Conservation (phyloP, 1,139 yeast species). For the Saccharomyces hybrid region DNA sequence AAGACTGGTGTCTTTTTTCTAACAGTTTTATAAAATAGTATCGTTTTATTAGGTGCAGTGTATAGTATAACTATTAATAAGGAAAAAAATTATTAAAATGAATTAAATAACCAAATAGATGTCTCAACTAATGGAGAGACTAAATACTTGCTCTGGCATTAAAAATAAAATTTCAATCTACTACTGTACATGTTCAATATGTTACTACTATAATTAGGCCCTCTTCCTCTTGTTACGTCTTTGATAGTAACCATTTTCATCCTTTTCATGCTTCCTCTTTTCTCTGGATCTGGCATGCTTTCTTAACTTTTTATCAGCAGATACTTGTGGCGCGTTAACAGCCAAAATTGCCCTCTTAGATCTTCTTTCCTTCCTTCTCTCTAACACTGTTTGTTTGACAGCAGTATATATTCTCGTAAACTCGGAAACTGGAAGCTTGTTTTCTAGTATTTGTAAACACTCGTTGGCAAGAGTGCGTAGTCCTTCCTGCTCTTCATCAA, state of each 20-base stretch:
- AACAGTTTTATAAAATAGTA: not conserved
- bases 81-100: not conserved
- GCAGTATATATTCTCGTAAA: slow-evolving; percentile 58
- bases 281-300: slow-evolving; percentile 72
- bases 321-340: slow-evolving; percentile 69
- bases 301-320: slow-evolving; percentile 68
- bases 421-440: slow-evolving; percentile 64
- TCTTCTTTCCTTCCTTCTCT: slow-evolving; percentile 67
- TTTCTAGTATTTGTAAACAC: slow-evolving; percentile 60
- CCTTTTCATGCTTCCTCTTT: slow-evolving; percentile 66
- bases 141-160: too few relatives aligned
- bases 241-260: slow-evolving; percentile 69
- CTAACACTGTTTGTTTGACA: slow-evolving; percentile 55
- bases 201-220: not conserved
- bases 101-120: slow-evolving; percentile 1
- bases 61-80: not conserved
- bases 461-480: slow-evolving; percentile 56
- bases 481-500: slow-evolving; percentile 41
- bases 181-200: too few relatives aligned
- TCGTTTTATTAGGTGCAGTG: not conserved
- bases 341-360: slow-evolving; percentile 72
- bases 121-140: too few relatives aligned
- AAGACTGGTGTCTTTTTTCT: not conserved
- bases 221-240: slow-evolving; percentile 47
- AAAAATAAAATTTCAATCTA: too few relatives aligned